phyloP scores from a whole-genome alignment of 179 eudicot species.

The Actinidia polygama region DNA sequence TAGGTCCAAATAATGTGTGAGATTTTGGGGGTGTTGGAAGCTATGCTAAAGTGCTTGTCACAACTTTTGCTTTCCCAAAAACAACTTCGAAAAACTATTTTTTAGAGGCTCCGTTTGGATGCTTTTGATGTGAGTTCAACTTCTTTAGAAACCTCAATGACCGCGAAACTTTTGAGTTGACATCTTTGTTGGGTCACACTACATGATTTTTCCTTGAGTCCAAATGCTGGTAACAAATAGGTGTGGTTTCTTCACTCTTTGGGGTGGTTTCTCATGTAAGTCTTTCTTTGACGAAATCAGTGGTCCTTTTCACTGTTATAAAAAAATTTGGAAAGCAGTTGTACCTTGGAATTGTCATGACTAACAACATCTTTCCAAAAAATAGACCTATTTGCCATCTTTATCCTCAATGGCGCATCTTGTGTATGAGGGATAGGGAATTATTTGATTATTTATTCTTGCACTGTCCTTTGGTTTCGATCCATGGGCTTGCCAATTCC shows the following conservation, averaged over 20 bases:
- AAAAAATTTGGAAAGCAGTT: background rate
- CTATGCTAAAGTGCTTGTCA: no score
- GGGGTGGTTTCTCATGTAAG: background rate
- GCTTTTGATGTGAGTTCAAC: no score
- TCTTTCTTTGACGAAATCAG: background rate
- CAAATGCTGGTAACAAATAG: background rate
- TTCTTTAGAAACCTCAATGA: background rate
- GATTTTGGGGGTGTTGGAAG: no score
- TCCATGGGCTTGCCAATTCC: background rate
- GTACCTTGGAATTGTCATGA: slow-evolving; percentile 2
- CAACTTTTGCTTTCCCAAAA: no score
- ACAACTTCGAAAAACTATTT: no score
- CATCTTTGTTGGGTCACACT: background rate
- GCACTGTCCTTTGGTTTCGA: background rate
- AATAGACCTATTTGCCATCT: background rate
- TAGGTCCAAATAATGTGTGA: no score
- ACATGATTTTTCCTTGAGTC: background rate
- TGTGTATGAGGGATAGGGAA: background rate
- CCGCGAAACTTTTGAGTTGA: background rate
- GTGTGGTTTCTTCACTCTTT: background rate
- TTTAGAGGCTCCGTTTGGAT: no score
- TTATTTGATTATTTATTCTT: background rate
- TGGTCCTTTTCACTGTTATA: background rate
- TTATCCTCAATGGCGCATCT: background rate
- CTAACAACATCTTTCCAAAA: background rate